A percentile compares a stretch with the other conserved stretches of the same genome.
Conservation (phyloP, 441 rosid species). For the Sinapis alba region DNA sequence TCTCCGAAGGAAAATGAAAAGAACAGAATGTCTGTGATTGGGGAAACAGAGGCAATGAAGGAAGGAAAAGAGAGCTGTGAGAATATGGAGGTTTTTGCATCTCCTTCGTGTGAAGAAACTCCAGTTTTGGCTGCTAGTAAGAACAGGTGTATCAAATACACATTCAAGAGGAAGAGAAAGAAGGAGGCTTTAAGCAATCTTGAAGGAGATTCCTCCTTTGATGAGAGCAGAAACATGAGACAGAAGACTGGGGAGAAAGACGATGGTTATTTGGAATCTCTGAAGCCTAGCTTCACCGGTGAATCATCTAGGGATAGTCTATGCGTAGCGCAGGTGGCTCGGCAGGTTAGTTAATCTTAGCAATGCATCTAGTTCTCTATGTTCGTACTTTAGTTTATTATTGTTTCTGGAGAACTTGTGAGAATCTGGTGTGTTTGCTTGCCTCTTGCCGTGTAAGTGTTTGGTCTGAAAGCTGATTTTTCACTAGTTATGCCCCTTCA, state of each 20-base stretch:
- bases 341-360: constrained; percentile 27
- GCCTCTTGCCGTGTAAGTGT: neutral
- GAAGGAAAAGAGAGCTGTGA: constrained; percentile 40
- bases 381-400: neutral
- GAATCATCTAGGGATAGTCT: constrained; percentile 64
- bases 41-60: constrained; percentile 38
- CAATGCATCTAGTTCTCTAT: constrained; percentile 14
- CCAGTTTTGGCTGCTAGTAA: constrained; percentile 43
- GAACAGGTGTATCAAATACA: constrained; percentile 68
- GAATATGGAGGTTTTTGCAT: constrained; percentile 40
- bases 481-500: neutral
- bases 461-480: constrained; percentile 21
- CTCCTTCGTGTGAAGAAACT: constrained; percentile 42
- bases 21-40: constrained; percentile 20
- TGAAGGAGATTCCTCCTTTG: constrained; percentile 50
- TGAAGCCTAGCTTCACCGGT: constrained; percentile 45
- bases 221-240: constrained; percentile 36
- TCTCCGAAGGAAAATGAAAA: constrained; percentile 21
- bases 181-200: constrained; percentile 59
- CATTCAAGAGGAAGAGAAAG: constrained; percentile 83
- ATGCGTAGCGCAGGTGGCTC: constrained; percentile 32
- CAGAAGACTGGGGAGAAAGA: constrained; percentile 48
- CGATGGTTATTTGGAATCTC: constrained; percentile 44
- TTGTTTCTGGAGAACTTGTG: constrained; percentile 14
- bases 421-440: constrained; percentile 16